Evolutionary conservation across 225 moss, liverwort and hornwort genomes (phyloP).

Genomic region (Thuidium tamariscinum): DNA sequence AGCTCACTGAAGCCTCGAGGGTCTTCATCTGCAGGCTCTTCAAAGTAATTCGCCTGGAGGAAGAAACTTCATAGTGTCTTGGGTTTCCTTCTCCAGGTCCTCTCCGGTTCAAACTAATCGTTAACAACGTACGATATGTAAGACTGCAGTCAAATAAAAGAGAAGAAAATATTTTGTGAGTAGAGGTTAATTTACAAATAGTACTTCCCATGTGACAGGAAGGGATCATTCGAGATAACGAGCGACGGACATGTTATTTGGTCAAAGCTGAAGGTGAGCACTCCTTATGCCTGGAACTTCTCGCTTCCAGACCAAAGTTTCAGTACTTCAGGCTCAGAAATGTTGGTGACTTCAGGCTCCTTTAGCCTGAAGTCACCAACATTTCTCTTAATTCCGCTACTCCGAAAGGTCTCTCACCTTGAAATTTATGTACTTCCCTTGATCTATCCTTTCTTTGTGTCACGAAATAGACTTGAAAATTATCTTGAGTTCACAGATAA

Average conservation of each 20-base stretch:
- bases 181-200: neutral
- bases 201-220: constrained; percentile 29
- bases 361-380: neutral
- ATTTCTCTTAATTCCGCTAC: neutral
- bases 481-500: neutral
- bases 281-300: neutral
- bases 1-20: neutral
- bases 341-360: too few relatives aligned
- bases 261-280: constrained; percentile 71
- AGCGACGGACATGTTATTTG: constrained; percentile 62
- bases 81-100: neutral
- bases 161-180: neutral
- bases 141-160: neutral
- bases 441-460: neutral
- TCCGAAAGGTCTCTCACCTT: neutral
- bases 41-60: neutral
- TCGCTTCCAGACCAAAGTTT: neutral
- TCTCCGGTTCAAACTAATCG: neutral
- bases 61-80: neutral
- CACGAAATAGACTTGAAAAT: neutral
- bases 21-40: neutral
- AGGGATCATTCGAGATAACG: constrained; percentile 78
- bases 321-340: too few relatives aligned
- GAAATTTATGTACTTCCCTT: neutral
- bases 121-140: neutral